Evolutionary conservation across 225 moss, liverwort and hornwort genomes (phyloP).

Genomic region (Pseudisothecium myosuroides): DNA sequence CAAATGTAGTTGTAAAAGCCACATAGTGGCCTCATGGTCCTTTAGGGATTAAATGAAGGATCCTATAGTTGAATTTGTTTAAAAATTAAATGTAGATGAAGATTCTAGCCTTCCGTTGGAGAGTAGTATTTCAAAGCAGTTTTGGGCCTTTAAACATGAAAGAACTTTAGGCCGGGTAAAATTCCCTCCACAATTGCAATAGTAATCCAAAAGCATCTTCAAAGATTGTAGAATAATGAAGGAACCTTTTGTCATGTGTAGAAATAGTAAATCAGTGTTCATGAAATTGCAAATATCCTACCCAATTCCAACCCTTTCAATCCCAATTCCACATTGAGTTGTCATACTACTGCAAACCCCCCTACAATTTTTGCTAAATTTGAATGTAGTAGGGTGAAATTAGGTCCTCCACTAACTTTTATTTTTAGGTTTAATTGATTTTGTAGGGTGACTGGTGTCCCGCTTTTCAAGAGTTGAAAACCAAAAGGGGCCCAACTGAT

Average conservation of each 20-base stretch:
- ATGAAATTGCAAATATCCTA: background rate
- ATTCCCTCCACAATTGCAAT: background rate
- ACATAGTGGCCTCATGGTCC: no score
- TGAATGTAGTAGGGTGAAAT: background rate
- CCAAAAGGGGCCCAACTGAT: no score
- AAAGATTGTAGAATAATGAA: background rate
- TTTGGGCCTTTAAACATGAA: background rate
- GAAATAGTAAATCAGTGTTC: background rate
- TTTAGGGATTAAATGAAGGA: no score
- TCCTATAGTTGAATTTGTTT: no score
- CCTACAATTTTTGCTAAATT: background rate
- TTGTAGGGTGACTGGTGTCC: background rate
- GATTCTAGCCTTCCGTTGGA: no score
- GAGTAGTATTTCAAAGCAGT: background rate
- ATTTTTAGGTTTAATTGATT: background rate
- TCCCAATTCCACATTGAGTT: background rate
- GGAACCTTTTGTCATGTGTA: background rate
- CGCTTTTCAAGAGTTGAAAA: background rate
- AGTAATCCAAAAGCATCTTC: background rate
- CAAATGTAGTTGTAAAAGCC: no score
- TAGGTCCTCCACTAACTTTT: background rate
- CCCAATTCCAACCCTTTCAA: background rate
- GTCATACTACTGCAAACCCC: fast-evolving
- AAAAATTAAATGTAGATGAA: no score
- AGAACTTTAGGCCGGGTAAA: background rate